phyloP scores from a whole-genome alignment of 2,329 filamentous ascomycete species.

The Alternaria atra region DNA sequence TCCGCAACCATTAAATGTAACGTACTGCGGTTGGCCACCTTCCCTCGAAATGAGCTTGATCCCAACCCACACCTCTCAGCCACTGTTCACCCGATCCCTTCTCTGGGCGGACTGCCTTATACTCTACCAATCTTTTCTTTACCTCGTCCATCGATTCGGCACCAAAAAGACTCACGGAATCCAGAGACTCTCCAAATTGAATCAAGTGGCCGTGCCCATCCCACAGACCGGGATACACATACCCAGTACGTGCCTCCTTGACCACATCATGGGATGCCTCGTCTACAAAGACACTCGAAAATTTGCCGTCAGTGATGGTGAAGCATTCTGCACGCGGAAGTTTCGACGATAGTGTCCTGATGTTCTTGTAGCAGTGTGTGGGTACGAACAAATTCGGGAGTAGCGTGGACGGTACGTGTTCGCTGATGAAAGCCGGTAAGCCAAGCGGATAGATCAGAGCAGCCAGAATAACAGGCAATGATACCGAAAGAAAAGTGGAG shows the following conservation, averaged over 20 bases:
- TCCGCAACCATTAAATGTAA: conserved; percentile 19
- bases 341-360: conserved; percentile 55
- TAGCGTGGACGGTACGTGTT: conserved; percentile 29
- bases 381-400: conserved; percentile 36
- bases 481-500: conserved; percentile 31
- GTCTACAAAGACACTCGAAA: conserved; percentile 50
- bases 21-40: conserved; percentile 71
- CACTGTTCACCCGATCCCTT: conserved; percentile 66
- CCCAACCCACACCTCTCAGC: conserved; percentile 75
- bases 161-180: conserved; percentile 72
- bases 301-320: conserved; percentile 62
- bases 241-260: conserved; percentile 52
- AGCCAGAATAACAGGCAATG: conserved; percentile 36
- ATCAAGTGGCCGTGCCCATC: conserved; percentile 75
- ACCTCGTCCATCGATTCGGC: conserved; percentile 65
- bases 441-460: conserved; percentile 43
- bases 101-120: conserved; percentile 60
- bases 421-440: conserved; percentile 26
- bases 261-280: conserved; percentile 27
- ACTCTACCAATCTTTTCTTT: conserved; percentile 60
- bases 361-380: conserved; percentile 56
- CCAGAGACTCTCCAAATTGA: conserved; percentile 72
- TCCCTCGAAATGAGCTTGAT: conserved; percentile 70
- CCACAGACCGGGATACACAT: conserved; percentile 73
- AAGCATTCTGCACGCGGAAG: conserved; percentile 62